Conservation (phyloP, 106 monocot species). For the Hemerocallis citrina region DNA sequence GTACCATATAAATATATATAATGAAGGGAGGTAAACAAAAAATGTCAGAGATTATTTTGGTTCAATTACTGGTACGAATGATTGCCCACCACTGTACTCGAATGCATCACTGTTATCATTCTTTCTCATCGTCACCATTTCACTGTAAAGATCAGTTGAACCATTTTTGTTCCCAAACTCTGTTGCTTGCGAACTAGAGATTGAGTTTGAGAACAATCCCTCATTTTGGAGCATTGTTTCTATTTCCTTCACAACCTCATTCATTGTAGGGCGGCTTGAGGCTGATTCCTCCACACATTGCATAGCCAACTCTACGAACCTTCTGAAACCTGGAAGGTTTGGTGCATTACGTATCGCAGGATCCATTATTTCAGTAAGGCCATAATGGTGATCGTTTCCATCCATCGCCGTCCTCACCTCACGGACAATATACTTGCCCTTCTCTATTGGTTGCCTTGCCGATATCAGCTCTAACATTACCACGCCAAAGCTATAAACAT, state of each 20-base stretch:
- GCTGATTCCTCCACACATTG: constrained; percentile 54
- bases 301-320: constrained; percentile 54
- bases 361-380: constrained; percentile 38
- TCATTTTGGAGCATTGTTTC: constrained; percentile 39
- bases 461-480: constrained; percentile 61
- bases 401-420: constrained; percentile 39
- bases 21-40: neutral
- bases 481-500: constrained; percentile 66
- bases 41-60: constrained; percentile 19
- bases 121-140: constrained; percentile 10
- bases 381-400: constrained; percentile 35
- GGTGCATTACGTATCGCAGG: constrained; percentile 19
- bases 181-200: constrained; percentile 23
- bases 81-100: constrained; percentile 20
- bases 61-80: constrained; percentile 12
- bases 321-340: constrained; percentile 29
- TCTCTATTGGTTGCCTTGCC: constrained; percentile 53
- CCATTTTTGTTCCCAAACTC: constrained; percentile 22
- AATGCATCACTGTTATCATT: constrained; percentile 25
- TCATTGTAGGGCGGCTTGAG: constrained; percentile 49
- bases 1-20: neutral
- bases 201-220: constrained; percentile 22
- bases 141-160: constrained; percentile 23
- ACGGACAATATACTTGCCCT: constrained; percentile 57
- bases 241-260: constrained; percentile 51